Evolutionary conservation across 1,284 basidiomycete genomes (phyloP).

Genomic region (Ganoderma lingzhi): DNA sequence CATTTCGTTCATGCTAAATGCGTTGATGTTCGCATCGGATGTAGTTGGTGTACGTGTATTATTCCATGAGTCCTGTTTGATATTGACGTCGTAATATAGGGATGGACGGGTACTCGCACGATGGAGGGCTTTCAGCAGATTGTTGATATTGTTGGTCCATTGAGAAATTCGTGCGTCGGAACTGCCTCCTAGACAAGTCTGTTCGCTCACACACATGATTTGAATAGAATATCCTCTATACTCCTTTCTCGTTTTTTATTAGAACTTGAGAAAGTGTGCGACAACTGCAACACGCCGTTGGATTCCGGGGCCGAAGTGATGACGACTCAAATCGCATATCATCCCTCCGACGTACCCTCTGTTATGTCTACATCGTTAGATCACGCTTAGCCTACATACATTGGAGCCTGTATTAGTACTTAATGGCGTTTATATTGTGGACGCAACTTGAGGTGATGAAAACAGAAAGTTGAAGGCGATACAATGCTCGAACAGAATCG

Average conservation of each 20-base stretch:
- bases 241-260: slow-evolving; percentile 1
- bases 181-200: not conserved
- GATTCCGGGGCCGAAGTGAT: not conserved
- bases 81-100: not conserved
- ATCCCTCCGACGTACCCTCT: not conserved
- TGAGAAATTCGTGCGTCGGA: not conserved
- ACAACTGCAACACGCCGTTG: not conserved
- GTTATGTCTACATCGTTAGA: too few species aligned
- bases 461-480: too few species aligned
- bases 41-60: not conserved
- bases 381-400: not conserved
- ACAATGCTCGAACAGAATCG: not conserved
- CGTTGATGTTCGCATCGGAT: not conserved
- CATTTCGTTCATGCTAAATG: not conserved
- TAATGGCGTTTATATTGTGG: too few species aligned
- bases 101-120: not conserved
- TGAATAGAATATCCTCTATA: not conserved
- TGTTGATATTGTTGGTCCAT: not conserved
- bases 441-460: too few species aligned
- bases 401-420: not conserved
- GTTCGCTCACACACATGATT: not conserved
- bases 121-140: not conserved
- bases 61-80: too few species aligned
- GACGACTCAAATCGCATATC: not conserved
- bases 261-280: not conserved